Base-by-base conservation (phyloP, 1,284 basidiomycete genomes). In the Sanghuangporus sanghuang region DNA sequence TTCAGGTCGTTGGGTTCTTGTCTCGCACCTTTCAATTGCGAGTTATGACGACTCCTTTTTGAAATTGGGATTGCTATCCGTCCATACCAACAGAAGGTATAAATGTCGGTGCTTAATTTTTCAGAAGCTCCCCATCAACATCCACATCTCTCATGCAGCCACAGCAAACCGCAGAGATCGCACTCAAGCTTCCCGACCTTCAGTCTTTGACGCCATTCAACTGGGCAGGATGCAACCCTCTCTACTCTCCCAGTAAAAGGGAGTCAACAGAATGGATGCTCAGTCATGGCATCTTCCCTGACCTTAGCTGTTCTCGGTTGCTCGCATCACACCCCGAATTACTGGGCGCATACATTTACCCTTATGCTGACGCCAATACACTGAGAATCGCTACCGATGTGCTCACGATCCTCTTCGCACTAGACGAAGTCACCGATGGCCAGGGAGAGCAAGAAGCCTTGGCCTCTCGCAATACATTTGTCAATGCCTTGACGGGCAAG, bases 401-500 rank as follows among this genome's bases (percentile, higher is more conserved):
- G 66, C 78, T 87, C 66, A 86, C 87, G 67, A 74, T 85, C 16
- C 78, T 89, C 18, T 89, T 87, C 72, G 83, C 85, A 53, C 77
- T 87, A 60, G 87, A 89, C 70, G 87, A 89, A 72, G 77, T 87
- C 64, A 87, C 84, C 69, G 86, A 89, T 68, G 85, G 86, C 57
- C 85, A 87, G 73, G 79, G 76, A 66, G 81, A 81, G 32, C 73
- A 73, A 61, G 85, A 83, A 60, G 86, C 85, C 6, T 36, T 16
- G 39, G 48, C 36, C 16, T 54, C 61, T 7, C 75, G 78, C 44
- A 71, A 74, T 48, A 86, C 84, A 42, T 81, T 85, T 66, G 74
- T 84, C 62, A 78, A 81, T 59, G 79, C 80, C 12, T 78, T 88
- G 78, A 76, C 73, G 62, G 75, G 85, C 68, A 72, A 79, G 9